These are phyloP conservation scores for Sechiopsis laciniata DNA, from an alignment of 306 rosid genomes.

Conservation along the genomic window DNA sequence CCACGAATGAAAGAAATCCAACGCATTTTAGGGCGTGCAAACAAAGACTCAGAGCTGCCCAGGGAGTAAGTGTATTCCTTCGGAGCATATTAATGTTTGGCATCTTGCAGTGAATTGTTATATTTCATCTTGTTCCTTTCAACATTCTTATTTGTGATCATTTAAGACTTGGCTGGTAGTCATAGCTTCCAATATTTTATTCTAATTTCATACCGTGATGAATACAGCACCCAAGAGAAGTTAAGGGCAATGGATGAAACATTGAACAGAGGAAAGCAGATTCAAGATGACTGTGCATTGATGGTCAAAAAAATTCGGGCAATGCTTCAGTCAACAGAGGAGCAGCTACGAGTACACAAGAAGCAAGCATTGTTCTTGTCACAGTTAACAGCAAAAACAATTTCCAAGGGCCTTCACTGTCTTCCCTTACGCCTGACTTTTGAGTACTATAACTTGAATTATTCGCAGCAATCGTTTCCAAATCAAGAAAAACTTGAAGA, in stretches of 20 bases:
- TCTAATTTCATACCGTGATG: constrained; percentile 21
- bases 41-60: constrained; percentile 78
- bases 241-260: constrained; percentile 72
- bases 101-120: constrained; percentile 6
- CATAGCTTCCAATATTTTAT: neutral
- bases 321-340: constrained; percentile 83
- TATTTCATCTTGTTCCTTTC: constrained; percentile 1
- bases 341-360: constrained; percentile 82
- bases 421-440: constrained; percentile 15
- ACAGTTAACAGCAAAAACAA: constrained; percentile 33
- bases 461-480: constrained; percentile 5
- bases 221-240: constrained; percentile 61
- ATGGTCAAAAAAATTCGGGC: constrained; percentile 83
- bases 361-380: constrained; percentile 89
- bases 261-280: constrained; percentile 67
- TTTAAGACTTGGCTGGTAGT: neutral
- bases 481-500: constrained; percentile 22
- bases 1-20: constrained; percentile 65
- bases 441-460: constrained; percentile 7
- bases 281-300: constrained; percentile 74
- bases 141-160: neutral
- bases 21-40: constrained; percentile 69
- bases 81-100: neutral
- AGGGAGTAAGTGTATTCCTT: constrained; percentile 46
- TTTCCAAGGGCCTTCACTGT: constrained; percentile 24